A percentile compares a stretch with the other conserved stretches of the same genome.
These are phyloP conservation scores for Apiospora arundinis DNA, from an alignment of 2,329 filamentous ascomycete species.

Conservation along the genomic window DNA sequence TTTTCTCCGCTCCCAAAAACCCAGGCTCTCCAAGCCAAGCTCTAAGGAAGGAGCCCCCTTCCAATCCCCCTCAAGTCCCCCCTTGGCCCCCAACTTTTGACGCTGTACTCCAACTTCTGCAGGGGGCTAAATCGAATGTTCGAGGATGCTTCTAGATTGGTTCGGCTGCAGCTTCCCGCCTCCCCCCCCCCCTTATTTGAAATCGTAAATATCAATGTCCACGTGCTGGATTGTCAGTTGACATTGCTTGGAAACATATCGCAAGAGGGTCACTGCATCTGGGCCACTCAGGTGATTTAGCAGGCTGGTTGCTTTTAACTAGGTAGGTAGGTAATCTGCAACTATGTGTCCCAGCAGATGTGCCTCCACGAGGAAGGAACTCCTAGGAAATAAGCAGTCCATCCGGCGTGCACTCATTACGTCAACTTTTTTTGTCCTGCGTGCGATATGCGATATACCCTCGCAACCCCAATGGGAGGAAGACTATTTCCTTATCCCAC, in stretches of 20 bases:
- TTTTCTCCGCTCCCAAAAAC: neutral
- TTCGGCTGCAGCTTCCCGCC: neutral
- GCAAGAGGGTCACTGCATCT: neutral
- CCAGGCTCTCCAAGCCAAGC: neutral
- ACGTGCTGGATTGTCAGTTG: neutral
- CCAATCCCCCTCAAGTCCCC: too few species aligned
- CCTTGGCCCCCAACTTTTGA: neutral
- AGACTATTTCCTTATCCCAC: neutral
- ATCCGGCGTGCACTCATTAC: neutral
- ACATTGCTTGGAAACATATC: neutral
- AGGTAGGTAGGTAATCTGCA: neutral
- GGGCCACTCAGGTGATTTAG: neutral
- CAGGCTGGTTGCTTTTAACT: neutral
- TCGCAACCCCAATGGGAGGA: too few species aligned
- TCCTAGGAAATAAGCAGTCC: neutral
- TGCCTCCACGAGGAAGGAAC: neutral
- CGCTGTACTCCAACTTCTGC: constrained; percentile 17
- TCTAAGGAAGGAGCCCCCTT: neutral
- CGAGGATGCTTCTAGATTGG: neutral
- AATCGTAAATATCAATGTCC: neutral
- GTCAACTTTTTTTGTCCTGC: too few species aligned
- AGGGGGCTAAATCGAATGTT: constrained; percentile 1
- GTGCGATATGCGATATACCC: neutral
- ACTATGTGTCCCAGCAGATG: neutral
- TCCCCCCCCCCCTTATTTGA: neutral